A percentile compares a stretch with the other conserved stretches of the same genome.
Evolutionary conservation across 371 early-diverging fungal genomes (phyloP).

Genomic region (Smittium mucronatum): DNA sequence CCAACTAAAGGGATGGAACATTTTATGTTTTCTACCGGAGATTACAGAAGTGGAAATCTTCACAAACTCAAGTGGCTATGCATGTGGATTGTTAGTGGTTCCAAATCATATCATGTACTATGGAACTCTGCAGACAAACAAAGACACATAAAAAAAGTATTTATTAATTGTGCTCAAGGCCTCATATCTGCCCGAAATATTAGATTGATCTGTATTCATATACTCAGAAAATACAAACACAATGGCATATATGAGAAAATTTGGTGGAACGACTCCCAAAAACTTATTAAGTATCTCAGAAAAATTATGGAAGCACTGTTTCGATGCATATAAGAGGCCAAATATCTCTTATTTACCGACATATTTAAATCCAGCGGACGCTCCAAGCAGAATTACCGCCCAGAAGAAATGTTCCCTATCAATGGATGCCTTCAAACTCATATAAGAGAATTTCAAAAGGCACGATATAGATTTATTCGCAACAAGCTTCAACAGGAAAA

Average conservation of each 20-base stretch:
- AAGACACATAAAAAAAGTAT: not conserved
- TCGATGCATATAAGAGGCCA: not conserved
- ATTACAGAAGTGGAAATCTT: not conserved
- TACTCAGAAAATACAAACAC: conserved; percentile 4
- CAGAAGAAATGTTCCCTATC: not conserved
- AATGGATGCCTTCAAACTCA: not conserved
- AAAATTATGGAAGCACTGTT: not conserved
- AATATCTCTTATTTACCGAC: not conserved
- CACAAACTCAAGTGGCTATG: not conserved
- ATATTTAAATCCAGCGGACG: not conserved
- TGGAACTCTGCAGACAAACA: not conserved
- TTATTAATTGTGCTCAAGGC: not conserved
- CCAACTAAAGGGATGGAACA: not conserved
- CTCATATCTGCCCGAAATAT: not conserved
- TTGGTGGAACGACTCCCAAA: not conserved
- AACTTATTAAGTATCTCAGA: not conserved
- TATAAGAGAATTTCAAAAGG: not conserved
- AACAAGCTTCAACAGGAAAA: not conserved
- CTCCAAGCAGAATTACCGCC: not conserved
- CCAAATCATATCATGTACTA: not conserved
- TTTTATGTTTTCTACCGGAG: not conserved
- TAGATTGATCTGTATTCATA: not conserved
- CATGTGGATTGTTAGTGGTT: not conserved
- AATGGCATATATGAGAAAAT: not conserved
- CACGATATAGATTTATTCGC: conserved; percentile 1